Conservation (phyloP, 2,329 filamentous ascomycete species). For the Grosmannia penicillata region DNA sequence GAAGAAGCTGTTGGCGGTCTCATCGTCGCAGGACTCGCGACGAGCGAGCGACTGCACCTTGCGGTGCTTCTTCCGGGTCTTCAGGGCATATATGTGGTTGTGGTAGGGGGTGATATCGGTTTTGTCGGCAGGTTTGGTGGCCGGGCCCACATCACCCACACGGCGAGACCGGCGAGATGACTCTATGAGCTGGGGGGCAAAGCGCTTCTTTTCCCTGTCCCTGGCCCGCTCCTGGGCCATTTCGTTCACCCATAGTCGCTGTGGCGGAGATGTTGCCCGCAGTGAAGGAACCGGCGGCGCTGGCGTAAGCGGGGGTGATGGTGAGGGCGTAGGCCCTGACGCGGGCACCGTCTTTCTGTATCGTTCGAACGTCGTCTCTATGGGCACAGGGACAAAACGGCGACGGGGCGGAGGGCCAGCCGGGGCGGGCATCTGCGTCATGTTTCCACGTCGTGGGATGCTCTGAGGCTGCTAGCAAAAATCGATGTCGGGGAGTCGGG, state of each 20-base stretch:
- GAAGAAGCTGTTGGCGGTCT: slow-evolving; percentile 62
- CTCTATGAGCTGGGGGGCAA: slow-evolving; percentile 69
- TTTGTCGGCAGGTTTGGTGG: slow-evolving; percentile 50
- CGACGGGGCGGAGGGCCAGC: slow-evolving; percentile 15
- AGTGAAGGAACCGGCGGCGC: slow-evolving; percentile 12
- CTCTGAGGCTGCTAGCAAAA: too few species aligned
- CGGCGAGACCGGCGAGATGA: slow-evolving; percentile 59
- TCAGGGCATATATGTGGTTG: slow-evolving; percentile 42
- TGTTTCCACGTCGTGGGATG: too few species aligned
- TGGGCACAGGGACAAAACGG: slow-evolving; percentile 53
- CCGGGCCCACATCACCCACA: slow-evolving; percentile 47
- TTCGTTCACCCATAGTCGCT: slow-evolving; percentile 5
- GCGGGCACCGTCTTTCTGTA: slow-evolving; percentile 32
- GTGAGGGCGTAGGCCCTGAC: slow-evolving; percentile 44
- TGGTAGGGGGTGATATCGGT: slow-evolving; percentile 56
- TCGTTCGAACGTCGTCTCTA: slow-evolving; percentile 56
- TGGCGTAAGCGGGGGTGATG: slow-evolving; percentile 24
- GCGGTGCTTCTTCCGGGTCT: slow-evolving; percentile 25
- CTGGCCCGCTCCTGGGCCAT: too few species aligned
- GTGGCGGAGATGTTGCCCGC: neutral
- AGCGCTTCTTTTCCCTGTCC: slow-evolving; percentile 26
- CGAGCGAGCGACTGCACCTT: slow-evolving; percentile 28
- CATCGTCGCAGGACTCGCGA: slow-evolving; percentile 60
- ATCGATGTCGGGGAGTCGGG: too few species aligned
- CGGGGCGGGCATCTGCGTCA: neutral